phyloP scores from a whole-genome alignment of 2,329 filamentous ascomycete genomes.

The Aspergillus caelatus region DNA sequence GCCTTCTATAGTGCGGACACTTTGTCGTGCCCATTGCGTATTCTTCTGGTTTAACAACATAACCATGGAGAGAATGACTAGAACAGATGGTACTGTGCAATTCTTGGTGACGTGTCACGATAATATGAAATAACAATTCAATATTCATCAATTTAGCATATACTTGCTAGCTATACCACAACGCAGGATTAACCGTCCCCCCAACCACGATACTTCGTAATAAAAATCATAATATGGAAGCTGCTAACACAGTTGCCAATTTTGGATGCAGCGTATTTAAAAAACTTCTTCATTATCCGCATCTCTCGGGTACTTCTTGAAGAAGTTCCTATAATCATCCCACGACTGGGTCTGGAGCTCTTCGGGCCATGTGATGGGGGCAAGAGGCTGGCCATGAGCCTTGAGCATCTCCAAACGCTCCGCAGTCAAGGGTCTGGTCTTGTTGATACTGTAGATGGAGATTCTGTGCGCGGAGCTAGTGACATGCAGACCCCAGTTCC shows the following conservation, averaged over 20 bases:
- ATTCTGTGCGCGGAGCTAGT: slow-evolving; percentile 43
- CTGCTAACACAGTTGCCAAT: neutral
- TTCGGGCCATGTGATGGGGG: neutral
- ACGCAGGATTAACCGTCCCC: neutral
- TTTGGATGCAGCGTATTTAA: neutral
- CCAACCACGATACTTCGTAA: neutral
- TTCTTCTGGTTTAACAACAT: too few species aligned
- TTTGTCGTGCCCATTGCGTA: too few species aligned
- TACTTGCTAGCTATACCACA: neutral
- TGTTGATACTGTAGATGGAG: slow-evolving; percentile 42
- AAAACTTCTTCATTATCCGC: neutral
- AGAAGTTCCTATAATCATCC: neutral
- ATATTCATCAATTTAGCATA: neutral
- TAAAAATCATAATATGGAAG: neutral
- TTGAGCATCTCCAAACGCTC: slow-evolving; percentile 26
- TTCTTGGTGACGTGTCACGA: accelerated
- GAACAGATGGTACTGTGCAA: neutral
- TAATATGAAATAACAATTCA: neutral
- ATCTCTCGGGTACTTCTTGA: neutral
- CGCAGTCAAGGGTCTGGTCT: slow-evolving; percentile 28
- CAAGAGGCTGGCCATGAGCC: neutral
- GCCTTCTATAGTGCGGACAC: too few species aligned
- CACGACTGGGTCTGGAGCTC: neutral
- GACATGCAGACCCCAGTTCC: slow-evolving; percentile 50
- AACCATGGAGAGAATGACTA: too few species aligned